A percentile compares a stretch with the other conserved stretches of the same genome.
These are phyloP conservation scores for Lactarius tabidus DNA, from an alignment of 768 basidiomycete genomes.

Conservation along the genomic window DNA sequence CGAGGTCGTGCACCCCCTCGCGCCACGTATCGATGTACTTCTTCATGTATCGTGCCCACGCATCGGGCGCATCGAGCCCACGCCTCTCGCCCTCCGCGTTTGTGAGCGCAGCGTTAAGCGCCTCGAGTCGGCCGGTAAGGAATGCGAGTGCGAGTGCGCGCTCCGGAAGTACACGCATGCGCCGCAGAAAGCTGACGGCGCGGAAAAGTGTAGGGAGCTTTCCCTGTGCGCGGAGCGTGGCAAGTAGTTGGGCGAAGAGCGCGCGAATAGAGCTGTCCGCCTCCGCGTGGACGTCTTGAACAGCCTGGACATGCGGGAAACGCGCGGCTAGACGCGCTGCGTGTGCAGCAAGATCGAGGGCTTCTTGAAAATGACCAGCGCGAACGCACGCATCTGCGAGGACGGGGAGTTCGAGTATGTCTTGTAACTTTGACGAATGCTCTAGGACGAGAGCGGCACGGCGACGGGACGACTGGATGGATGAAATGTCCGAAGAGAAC, in stretches of 20 bases:
- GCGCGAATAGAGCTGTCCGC: slow-evolving; percentile 62
- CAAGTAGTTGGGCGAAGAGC: slow-evolving; percentile 73
- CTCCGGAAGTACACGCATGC: slow-evolving; percentile 71
- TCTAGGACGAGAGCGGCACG: slow-evolving; percentile 85
- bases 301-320: slow-evolving; percentile 44
- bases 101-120: slow-evolving; percentile 56
- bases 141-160: slow-evolving; percentile 82
- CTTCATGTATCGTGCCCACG: slow-evolving; percentile 73
- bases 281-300: slow-evolving; percentile 61
- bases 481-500: slow-evolving; percentile 71
- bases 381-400: slow-evolving; percentile 92
- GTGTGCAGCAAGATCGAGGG: slow-evolving; percentile 78
- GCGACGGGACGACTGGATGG: slow-evolving; percentile 67
- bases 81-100: slow-evolving; percentile 40
- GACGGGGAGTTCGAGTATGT: slow-evolving; percentile 85
- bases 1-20: slow-evolving; percentile 88
- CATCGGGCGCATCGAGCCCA: slow-evolving; percentile 48
- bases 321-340: slow-evolving; percentile 44
- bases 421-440: slow-evolving; percentile 89
- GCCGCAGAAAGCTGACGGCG: slow-evolving; percentile 79
- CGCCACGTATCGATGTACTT: slow-evolving; percentile 89
- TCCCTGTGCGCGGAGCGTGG: slow-evolving; percentile 74
- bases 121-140: slow-evolving; percentile 64
- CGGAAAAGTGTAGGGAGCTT: slow-evolving; percentile 91
- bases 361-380: slow-evolving; percentile 90